Base-by-base conservation (phyloP, 2,329 filamentous ascomycete species). In the Microsporum audouinii region DNA sequence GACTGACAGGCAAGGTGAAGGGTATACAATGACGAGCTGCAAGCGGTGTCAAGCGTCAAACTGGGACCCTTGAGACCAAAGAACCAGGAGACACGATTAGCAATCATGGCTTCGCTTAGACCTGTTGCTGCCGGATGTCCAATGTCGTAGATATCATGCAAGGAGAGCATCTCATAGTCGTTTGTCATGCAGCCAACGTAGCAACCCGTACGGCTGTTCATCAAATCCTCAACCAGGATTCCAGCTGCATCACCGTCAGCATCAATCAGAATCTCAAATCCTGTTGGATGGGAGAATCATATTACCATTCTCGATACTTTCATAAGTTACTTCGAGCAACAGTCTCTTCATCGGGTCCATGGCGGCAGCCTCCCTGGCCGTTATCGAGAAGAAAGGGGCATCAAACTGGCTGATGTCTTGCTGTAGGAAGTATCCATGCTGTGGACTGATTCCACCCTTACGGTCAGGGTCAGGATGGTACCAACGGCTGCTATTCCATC, bases 281-380 rank as follows among this genome's bases (percentile, higher is more conserved):
- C 33, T 34, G 17, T 43, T 29, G 27, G 6, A 2, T 53, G 2
- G 10, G 7, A 33, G 8, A 17, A 7, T 53, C 6, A 53, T 5
- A 2, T 88, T 88, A 38, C 86, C 85, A 84, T 89, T 88, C 71
- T 94, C 89, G 56, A 94, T 78, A 0, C 89, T 88, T 70, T 92
- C 88, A 67, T 91, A 92, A 0, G 88, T 87, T 2, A 88, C 90
- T 6, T 86, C 83, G 27, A 94, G 76, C 2, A 87, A 86, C 66
- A 91, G 79, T 66, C 89, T 82, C 71, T 90, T 88, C 82, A 89
- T 89, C 0, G 89, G 89, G 70, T 92, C 88, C 0, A 87, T 90
- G 70, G 27, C 27, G n/a, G 27, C 27, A 3, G 49, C 49, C 27
- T 53, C 49, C 1, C 10, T 5, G 5, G 10, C 33, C 10, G 17